Base-by-base conservation (phyloP, 2,329 filamentous ascomycete species). In the Cryphonectria nitschkei region DNA sequence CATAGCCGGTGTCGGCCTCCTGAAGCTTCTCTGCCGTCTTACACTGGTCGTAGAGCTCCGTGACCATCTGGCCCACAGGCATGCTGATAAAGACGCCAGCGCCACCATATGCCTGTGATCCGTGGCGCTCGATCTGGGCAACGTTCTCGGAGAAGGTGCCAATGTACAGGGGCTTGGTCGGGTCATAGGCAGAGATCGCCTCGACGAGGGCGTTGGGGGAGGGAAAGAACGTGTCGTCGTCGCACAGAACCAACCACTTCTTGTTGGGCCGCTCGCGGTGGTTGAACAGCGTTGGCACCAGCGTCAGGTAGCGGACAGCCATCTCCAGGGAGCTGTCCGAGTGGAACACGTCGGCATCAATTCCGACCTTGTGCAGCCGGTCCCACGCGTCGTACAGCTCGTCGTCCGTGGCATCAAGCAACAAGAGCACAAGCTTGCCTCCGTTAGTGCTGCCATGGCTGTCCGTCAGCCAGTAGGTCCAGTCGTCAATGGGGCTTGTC, bases 151-250 rank as follows among this genome's bases (percentile, higher is more conserved):
- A 90, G 19, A 91, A 77, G 6, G 87, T 88, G 60, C 89, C 89
- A 61, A 90, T 83, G 76, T 90, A 91, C 75, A 88, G 84, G 71
- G 85, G 82, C 63, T 83, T 79, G 1, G 79, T 81, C 70, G 86
- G 80, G 74, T 90, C 86, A 75, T 85, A 88, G 5, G 82, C 78
- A n/a, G 79, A 79, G 58, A 90, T 81, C 64, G 82, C 85, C 52
- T 86, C 80, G 3, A 85, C 81, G 16, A 91, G 79, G 14, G 80
- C 83, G 68, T 88, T 81, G 77, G 90, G 88, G 70, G 85, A 89
- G 6, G 86, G 84, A 81, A 90, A 90, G 76, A 89, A 90, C 3
- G 89, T 91, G 73, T 91, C 89, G 74, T 91, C 89, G 74, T 91
- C 88, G 76, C 89, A 90, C 19, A 87, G 84, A 19, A 88, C 87